Evolutionary conservation across 768 basidiomycete species (phyloP).

Genomic region (Pisolithus orientalis): DNA sequence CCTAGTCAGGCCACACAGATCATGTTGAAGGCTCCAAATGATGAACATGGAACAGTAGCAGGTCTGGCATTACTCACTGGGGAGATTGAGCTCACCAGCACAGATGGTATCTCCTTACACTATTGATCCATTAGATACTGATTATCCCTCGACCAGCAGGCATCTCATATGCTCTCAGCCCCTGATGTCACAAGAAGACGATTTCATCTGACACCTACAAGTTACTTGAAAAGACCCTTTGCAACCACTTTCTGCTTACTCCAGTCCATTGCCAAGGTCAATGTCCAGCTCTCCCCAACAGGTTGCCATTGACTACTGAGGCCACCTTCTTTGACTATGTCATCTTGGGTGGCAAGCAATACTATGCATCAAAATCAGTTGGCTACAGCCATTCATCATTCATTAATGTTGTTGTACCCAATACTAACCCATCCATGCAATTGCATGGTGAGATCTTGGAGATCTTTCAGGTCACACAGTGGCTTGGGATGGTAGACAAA

Average conservation of each 20-base stretch:
- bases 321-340: no score
- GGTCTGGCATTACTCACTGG: constrained; percentile 2
- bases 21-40: not conserved
- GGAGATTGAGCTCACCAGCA: constrained; percentile 15
- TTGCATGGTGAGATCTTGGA: no score
- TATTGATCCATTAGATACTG: not conserved
- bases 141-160: not conserved
- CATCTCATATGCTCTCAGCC: no score
- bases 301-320: not conserved
- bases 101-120: constrained; percentile 13
- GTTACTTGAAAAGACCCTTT: not conserved
- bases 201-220: not conserved
- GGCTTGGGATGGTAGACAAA: not conserved
- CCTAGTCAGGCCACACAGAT: not conserved
- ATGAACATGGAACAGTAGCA: not conserved
- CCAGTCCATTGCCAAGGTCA: not conserved
- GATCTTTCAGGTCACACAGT: no score
- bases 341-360: no score
- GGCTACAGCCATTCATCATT: no score
- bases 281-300: not conserved
- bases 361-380: no score
- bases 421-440: no score
- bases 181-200: no score
- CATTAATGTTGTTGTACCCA: not conserved
- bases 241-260: not conserved